Percentiles rank a stretch among this genome's conserved stretches.
Conservation (phyloP, 768 basidiomycete genomes). For the Tylopilus cervinicoccineus region DNA sequence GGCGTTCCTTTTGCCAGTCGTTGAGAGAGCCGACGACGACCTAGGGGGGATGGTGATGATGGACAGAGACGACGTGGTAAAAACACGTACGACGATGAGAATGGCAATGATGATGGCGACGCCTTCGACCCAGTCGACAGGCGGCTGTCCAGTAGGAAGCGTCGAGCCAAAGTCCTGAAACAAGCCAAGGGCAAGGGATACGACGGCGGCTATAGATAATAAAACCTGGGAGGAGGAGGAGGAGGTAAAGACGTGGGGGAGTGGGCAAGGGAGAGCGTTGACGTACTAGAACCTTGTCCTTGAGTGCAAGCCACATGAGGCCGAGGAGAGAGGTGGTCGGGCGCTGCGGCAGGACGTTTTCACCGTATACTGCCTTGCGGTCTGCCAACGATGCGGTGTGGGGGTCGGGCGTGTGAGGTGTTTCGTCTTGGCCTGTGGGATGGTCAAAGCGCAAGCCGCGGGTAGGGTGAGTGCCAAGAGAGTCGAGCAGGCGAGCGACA, state of each 20-base stretch:
- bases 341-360: slow-evolving; percentile 71
- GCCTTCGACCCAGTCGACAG: slow-evolving; percentile 97
- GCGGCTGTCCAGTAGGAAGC: slow-evolving; percentile 54
- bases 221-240: slow-evolving; percentile 62
- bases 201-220: slow-evolving; percentile 85
- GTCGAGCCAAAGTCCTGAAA: slow-evolving; percentile 88
- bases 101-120: slow-evolving; percentile 79
- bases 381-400: slow-evolving; percentile 49
- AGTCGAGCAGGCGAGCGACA: slow-evolving; percentile 54
- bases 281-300: slow-evolving; percentile 86
- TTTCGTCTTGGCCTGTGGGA: no score
- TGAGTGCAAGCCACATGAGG: slow-evolving; percentile 82
- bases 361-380: slow-evolving; percentile 66
- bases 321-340: slow-evolving; percentile 63
- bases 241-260: slow-evolving; percentile 4
- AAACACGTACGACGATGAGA: slow-evolving; percentile 60
- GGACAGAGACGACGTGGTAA: neutral
- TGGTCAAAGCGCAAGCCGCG: slow-evolving; percentile 37
- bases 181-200: slow-evolving; percentile 90
- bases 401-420: slow-evolving; percentile 12
- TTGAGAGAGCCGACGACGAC: slow-evolving; percentile 91
- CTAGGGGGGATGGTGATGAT: slow-evolving; percentile 35
- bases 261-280: neutral
- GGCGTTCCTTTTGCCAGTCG: slow-evolving; percentile 98
- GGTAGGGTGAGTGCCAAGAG: slow-evolving; percentile 65